Conservation (phyloP, 2,329 filamentous ascomycete genomes). For the Cladosporium phlei region DNA sequence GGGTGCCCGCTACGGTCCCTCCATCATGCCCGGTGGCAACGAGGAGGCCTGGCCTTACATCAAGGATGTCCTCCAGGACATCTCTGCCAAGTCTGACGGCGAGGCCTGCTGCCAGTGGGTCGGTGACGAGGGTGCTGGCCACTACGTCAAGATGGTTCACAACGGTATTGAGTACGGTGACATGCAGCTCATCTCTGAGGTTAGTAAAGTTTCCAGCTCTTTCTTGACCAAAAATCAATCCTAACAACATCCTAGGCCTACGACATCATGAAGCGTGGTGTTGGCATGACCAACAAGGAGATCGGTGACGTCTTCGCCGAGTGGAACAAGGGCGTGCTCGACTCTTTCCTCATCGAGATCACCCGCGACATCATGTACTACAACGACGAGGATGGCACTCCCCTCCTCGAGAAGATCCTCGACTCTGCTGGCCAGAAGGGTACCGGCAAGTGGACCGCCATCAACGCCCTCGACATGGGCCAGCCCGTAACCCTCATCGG, state of each 20-base stretch:
- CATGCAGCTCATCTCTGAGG: constrained; percentile 99
- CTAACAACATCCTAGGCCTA: constrained; percentile 64
- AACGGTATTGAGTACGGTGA: constrained; percentile 99
- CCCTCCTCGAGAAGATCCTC: constrained; percentile 97
- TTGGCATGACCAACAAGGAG: constrained; percentile 84
- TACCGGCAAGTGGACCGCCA: constrained; percentile 99
- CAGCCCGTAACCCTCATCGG: constrained; percentile 98
- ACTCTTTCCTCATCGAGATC: constrained; percentile 99
- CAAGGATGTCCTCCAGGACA: constrained; percentile 98
- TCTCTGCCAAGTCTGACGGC: constrained; percentile 93
- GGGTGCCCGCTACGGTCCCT: constrained; percentile 95
- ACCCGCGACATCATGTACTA: constrained; percentile 98
- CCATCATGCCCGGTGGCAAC: constrained; percentile 97
- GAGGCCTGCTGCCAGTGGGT: constrained; percentile 99
- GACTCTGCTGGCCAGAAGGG: constrained; percentile 99
- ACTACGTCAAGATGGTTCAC: constrained; percentile 99
- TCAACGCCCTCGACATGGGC: constrained; percentile 96
- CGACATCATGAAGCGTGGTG: constrained; percentile 98
- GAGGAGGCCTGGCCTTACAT: constrained; percentile 97
- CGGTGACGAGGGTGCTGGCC: constrained; percentile 96
- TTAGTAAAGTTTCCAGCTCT: constrained; percentile 40
- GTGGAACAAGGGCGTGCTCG: constrained; percentile 98
- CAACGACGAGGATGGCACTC: constrained; percentile 87
- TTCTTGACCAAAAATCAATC: not conserved
- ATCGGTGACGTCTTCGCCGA: constrained; percentile 90